Conservation (phyloP, 2,329 filamentous ascomycete genomes). For the Ustilaginoidea virens region DNA sequence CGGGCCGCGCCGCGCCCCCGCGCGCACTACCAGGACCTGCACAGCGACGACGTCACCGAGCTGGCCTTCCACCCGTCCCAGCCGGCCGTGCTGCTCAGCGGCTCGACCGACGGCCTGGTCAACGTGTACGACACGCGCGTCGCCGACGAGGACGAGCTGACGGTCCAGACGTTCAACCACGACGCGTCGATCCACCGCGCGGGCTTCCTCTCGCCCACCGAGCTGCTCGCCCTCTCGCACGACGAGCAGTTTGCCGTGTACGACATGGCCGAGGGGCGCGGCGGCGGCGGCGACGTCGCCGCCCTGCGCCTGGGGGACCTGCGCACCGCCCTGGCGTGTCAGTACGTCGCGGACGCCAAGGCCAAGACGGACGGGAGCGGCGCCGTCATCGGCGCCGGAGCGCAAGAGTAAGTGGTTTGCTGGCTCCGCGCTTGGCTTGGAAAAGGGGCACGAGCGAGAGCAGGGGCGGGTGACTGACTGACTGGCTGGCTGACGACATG, state of each 20-base stretch:
- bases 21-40: conserved; percentile 45
- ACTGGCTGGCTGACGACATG: background rate
- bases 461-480: no score
- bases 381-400: conserved; percentile 48
- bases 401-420: conserved; percentile 42
- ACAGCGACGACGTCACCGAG: conserved; percentile 53
- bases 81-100: conserved; percentile 51
- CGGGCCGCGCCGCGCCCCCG: conserved; percentile 30
- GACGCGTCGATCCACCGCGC: conserved; percentile 59
- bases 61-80: conserved; percentile 41
- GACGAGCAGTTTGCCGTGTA: conserved; percentile 68
- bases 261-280: conserved; percentile 47
- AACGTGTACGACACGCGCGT: conserved; percentile 61
- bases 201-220: conserved; percentile 47
- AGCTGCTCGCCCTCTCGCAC: conserved; percentile 59
- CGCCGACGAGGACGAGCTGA: conserved; percentile 60
- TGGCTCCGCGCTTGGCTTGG: background rate
- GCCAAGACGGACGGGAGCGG: conserved; percentile 42
- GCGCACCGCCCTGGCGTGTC: conserved; percentile 46
- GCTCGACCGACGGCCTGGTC: conserved; percentile 66
- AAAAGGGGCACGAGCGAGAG: no score
- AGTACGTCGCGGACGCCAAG: conserved; percentile 57
- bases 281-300: conserved; percentile 43
- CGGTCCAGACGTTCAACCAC: conserved; percentile 67
- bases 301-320: conserved; percentile 52